Percentiles rank a stretch among this genome's conserved stretches.
Evolutionary conservation across 306 rosid genomes (phyloP).

Genomic region (Inga laurina): DNA sequence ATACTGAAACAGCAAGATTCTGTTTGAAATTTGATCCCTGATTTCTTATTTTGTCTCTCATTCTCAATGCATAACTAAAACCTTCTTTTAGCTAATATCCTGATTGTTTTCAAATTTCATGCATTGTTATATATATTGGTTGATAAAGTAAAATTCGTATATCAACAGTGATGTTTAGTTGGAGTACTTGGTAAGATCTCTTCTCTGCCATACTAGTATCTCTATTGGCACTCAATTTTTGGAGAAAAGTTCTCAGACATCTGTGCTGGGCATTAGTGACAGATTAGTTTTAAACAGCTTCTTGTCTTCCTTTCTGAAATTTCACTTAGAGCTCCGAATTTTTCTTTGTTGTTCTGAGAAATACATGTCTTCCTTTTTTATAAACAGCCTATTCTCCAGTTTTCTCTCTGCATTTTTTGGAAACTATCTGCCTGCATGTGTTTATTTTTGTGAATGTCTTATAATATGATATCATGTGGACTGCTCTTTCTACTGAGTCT

Average conservation of each 20-base stretch:
- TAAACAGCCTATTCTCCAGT: not conserved
- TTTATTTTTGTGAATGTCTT: slow-evolving; percentile 1
- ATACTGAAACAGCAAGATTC: not conserved
- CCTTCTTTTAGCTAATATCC: not conserved
- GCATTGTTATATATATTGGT: not conserved
- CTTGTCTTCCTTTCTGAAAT: not conserved
- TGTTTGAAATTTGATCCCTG: slow-evolving; percentile 1
- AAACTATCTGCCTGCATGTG: slow-evolving; percentile 3
- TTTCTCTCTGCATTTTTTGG: not conserved
- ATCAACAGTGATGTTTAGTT: not conserved
- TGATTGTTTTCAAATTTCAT: not conserved
- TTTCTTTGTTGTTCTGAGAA: not conserved
- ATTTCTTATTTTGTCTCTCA: not conserved
- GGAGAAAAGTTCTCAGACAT: not conserved
- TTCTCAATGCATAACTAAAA: not conserved
- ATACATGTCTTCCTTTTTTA: not conserved
- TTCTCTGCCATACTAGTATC: not conserved
- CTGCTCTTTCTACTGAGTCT: not conserved
- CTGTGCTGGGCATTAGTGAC: not conserved
- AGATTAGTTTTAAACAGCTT: not conserved
- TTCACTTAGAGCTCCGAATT: not conserved
- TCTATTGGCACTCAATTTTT: not conserved
- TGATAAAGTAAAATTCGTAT: not conserved
- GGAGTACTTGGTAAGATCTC: not conserved
- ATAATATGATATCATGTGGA: slow-evolving; percentile 1